Evolutionary conservation across 345 rosid species (phyloP).

Genomic region (Orychophragmus violaceus): DNA sequence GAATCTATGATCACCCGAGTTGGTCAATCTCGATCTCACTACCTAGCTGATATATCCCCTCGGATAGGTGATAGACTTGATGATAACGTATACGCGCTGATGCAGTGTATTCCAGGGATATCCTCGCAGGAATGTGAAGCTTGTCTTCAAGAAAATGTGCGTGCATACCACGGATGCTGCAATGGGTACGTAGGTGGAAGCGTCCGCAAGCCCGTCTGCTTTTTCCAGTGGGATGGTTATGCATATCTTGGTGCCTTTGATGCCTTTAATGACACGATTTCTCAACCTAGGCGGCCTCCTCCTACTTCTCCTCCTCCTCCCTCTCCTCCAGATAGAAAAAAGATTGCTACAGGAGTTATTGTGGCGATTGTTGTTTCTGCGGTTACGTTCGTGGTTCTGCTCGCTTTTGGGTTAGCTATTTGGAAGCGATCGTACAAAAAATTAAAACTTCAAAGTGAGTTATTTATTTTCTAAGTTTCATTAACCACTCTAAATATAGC

Average conservation of each 20-base stretch:
- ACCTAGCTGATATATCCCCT: neutral
- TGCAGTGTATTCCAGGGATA: slow-evolving; percentile 19
- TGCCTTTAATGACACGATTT: neutral
- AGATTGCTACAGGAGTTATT: neutral
- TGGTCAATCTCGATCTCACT: neutral
- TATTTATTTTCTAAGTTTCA: neutral
- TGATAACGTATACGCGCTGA: neutral
- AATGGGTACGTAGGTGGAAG: neutral
- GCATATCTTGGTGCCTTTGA: neutral
- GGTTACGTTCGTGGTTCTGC: neutral
- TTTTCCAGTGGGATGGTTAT: slow-evolving; percentile 8
- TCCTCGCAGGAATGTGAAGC: neutral
- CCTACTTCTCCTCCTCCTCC: neutral
- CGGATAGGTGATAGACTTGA: neutral
- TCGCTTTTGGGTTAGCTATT: neutral
- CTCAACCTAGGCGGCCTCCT: neutral
- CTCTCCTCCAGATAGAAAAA: neutral
- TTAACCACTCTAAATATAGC: neutral
- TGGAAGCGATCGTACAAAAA: neutral
- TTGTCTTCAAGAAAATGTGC: neutral
- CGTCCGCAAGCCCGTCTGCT: neutral
- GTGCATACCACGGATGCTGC: neutral
- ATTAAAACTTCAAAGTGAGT: neutral
- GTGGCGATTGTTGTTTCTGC: neutral
- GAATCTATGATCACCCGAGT: neutral